Conservation (phyloP, 2,329 filamentous ascomycete genomes). For the Talaromyces sp. region DNA sequence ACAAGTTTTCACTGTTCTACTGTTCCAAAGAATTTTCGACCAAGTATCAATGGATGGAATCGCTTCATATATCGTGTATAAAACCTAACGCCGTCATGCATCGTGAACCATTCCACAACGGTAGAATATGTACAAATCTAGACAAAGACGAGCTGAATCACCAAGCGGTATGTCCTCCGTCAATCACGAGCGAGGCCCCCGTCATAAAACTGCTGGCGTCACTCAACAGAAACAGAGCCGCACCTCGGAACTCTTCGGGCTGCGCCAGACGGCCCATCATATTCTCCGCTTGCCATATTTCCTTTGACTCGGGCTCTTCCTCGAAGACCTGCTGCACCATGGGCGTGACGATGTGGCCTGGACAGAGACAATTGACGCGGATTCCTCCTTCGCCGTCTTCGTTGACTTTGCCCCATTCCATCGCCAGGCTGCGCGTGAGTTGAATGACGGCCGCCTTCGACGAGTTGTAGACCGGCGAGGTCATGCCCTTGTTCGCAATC, state of each 20-base stretch:
- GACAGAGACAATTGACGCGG: conserved; percentile 53
- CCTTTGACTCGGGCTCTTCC: conserved; percentile 61
- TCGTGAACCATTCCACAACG: background rate
- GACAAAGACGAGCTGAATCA: conserved; percentile 18
- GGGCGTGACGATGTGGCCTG: conserved; percentile 56
- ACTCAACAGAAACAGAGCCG: conserved; percentile 64
- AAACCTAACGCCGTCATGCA: background rate
- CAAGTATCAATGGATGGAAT: background rate
- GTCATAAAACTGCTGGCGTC: conserved; percentile 69
- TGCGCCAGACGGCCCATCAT: conserved; percentile 54
- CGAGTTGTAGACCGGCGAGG: conserved; percentile 48
- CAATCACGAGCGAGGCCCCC: conserved; percentile 64
- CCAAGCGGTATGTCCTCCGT: conserved; percentile 62
- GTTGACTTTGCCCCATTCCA: conserved; percentile 47
- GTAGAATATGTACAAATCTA: background rate
- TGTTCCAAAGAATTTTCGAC: too few relatives aligned
- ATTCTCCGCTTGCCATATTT: conserved; percentile 44
- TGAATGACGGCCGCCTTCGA: conserved; percentile 55
- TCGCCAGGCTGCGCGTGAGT: conserved; percentile 49
- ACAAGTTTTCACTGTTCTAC: too few relatives aligned
- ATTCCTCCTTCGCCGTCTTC: conserved; percentile 38
- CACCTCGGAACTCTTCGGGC: conserved; percentile 59
- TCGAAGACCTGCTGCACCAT: conserved; percentile 81
- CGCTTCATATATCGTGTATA: background rate
- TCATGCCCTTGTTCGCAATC: conserved; percentile 48